Percentiles rank a stretch among this genome's conserved stretches.
Evolutionary conservation across 768 basidiomycete genomes (phyloP).

Genomic region (Lyophyllum decastes): DNA sequence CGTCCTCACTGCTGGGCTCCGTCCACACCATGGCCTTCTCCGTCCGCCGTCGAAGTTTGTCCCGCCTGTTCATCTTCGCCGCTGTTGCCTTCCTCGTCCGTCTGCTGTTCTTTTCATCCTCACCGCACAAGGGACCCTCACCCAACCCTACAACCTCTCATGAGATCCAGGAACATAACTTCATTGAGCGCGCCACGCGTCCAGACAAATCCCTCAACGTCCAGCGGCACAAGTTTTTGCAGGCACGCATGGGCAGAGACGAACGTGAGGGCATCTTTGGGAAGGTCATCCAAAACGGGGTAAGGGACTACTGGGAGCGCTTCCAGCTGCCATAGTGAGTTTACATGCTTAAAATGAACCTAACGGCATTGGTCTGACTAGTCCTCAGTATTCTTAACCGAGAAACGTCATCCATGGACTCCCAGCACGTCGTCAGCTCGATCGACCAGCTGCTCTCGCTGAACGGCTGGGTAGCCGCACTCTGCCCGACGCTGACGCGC

Average conservation of each 20-base stretch:
- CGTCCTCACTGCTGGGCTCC: neutral
- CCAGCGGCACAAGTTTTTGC: conserved; percentile 85
- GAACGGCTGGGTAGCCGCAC: conserved; percentile 97
- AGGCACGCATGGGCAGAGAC: conserved; percentile 86
- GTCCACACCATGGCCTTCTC: conserved; percentile 35
- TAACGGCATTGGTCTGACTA: neutral
- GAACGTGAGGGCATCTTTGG: conserved; percentile 80
- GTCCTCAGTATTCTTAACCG: conserved; percentile 67
- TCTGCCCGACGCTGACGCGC: conserved; percentile 90
- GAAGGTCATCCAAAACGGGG: conserved; percentile 73
- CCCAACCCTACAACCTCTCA: conserved; percentile 25
- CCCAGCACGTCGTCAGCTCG: conserved; percentile 84
- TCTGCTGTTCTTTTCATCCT: conserved; percentile 35
- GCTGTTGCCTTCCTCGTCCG: conserved; percentile 34
- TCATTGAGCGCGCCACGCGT: conserved; percentile 55
- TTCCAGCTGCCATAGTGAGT: conserved; percentile 91
- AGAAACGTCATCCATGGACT: conserved; percentile 88
- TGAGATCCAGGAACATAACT: conserved; percentile 52
- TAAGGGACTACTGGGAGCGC: conserved; percentile 86
- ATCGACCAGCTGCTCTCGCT: conserved; percentile 94
- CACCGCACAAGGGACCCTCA: conserved; percentile 28
- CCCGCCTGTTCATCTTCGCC: conserved; percentile 40
- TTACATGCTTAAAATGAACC: neutral
- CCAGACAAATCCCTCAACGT: conserved; percentile 84
- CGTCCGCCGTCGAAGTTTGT: conserved; percentile 51